Conservation (phyloP, 1,139 yeast genomes). For the Sugiyamaella novakii region DNA sequence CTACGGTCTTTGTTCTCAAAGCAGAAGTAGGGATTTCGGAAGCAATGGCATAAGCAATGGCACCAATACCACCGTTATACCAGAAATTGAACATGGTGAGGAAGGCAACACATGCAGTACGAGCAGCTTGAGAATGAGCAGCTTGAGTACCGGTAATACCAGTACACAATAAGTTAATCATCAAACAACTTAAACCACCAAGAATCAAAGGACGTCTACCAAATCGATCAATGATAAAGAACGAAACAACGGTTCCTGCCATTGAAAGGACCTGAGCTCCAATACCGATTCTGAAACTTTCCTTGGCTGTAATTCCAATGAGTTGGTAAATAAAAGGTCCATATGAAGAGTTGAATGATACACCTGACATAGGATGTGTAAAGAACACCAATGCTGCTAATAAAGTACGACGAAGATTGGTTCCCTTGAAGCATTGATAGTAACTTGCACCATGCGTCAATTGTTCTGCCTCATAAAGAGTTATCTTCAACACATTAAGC, state of each 20-base stretch:
- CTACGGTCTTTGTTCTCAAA: slow-evolving; percentile 47
- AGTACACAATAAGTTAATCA: slow-evolving; percentile 17
- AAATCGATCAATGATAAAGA: too few relatives aligned
- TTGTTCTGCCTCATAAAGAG: slow-evolving; percentile 39
- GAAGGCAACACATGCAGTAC: too few relatives aligned
- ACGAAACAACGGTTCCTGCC: slow-evolving; percentile 38
- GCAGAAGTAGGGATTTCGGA: slow-evolving; percentile 47
- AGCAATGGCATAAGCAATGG: slow-evolving; percentile 40
- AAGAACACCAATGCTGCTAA: slow-evolving; percentile 52
- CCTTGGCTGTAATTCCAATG: too few relatives aligned
- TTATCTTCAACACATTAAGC: too few relatives aligned
- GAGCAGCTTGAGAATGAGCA: too few relatives aligned
- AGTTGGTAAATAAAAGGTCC: slow-evolving; percentile 46
- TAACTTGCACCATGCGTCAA: slow-evolving; percentile 39
- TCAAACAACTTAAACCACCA: too few relatives aligned
- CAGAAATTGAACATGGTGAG: too few relatives aligned
- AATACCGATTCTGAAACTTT: slow-evolving; percentile 41
- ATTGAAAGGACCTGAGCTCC: slow-evolving; percentile 42
- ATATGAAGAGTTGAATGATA: slow-evolving; percentile 53
- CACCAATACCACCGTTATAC: slow-evolving; percentile 22
- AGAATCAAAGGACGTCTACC: too few relatives aligned
- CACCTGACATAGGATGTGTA: slow-evolving; percentile 54
- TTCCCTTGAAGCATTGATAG: too few relatives aligned
- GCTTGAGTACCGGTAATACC: slow-evolving; percentile 40
- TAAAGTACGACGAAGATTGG: slow-evolving; percentile 55